phyloP scores from a whole-genome alignment of 2,329 filamentous ascomycete genomes.

The Ceratocystis lukuohia region DNA sequence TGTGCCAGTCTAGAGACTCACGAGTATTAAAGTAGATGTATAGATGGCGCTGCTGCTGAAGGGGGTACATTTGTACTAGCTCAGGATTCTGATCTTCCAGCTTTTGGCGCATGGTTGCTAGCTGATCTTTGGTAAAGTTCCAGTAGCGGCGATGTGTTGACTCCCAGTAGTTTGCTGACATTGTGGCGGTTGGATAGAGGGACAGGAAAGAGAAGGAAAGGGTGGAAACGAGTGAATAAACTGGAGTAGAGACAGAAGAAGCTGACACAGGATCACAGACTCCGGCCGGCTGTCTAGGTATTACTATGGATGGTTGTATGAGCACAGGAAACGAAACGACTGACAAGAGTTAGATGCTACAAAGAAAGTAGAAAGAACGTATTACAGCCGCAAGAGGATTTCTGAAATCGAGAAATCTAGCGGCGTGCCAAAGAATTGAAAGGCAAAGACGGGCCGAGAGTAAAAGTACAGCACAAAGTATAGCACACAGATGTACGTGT shows the following conservation, averaged over 20 bases:
- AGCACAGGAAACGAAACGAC: neutral
- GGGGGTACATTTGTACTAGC: constrained; percentile 62
- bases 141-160: constrained; percentile 84
- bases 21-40: constrained; percentile 88
- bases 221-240: neutral
- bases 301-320: neutral
- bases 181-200: constrained; percentile 27
- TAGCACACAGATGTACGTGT: too few species aligned
- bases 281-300: neutral
- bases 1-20: constrained; percentile 31
- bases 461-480: too few species aligned
- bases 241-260: neutral
- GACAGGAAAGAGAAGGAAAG: neutral
- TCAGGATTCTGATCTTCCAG: constrained; percentile 64
- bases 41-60: constrained; percentile 69
- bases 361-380: neutral
- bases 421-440: too few species aligned
- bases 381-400: neutral
- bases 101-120: constrained; percentile 59
- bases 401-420: neutral
- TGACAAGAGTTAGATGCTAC: neutral
- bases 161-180: constrained; percentile 95
- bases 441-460: too few species aligned
- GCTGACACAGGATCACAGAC: neutral
- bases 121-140: constrained; percentile 74